Evolutionary conservation across 164 flowering plant genomes (phyloP), one percentile per base, ranked within the genome.

Genomic region (Chimonanthus praecox): DNA sequence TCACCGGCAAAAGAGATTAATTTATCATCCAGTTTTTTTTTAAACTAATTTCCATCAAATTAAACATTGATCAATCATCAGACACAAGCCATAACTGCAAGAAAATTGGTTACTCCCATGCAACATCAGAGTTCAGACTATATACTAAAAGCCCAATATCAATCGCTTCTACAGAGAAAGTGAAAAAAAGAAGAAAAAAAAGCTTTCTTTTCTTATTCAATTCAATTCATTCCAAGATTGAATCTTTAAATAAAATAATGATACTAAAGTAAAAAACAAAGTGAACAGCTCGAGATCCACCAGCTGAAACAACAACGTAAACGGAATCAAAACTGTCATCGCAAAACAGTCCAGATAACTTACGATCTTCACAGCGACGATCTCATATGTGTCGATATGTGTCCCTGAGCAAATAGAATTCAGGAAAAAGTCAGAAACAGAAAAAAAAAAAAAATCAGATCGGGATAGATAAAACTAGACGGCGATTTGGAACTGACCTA

Each of bases 331-430:
- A 69, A 48, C 15, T 5, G 20, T 48, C 4, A 16, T 18, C 64
- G 7, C 9, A 73, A 49, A 43, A 49, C 47, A 49, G 33, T 18
- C 11, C 4, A 11, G 33, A 69, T 7, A 73, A 18, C 98, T 94
- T 78, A 96, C 99, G 63, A 96, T 88, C 88, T 96, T 96, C 67
- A 94, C 92, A 6, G 99, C 98, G 43, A 96, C 92, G 82, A 94
- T 92, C 88, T 96, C 99, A 71, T 78, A 85, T 13, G 98, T 88
- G 76, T 94, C 99, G 16, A 87, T 72, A 82, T 96, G 97, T 49
- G 98, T 89, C 70, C 98, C 99, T 96, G 97, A 73, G 80, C 1
- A 61, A n/a, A 70, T 67, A 82, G 61, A 48, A 50, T 43, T 47
- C 47, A 50, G 16, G 16, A 54, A n/a, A 54, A 54, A 54, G 60